phyloP scores from a whole-genome alignment of 2,329 filamentous ascomycete species.

The Ceratocystis diversiconidia region DNA sequence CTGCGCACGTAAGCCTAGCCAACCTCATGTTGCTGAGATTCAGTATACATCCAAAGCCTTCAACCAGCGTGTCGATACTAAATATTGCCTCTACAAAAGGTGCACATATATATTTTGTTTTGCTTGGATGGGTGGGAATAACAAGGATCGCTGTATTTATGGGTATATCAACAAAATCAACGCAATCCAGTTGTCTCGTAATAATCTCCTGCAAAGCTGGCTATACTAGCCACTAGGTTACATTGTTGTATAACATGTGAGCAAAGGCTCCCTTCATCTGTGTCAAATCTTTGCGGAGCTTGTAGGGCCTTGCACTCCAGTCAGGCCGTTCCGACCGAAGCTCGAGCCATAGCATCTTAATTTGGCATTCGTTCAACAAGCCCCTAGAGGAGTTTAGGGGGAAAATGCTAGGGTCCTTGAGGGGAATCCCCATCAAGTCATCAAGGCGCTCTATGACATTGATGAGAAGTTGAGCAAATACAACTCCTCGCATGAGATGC shows the following conservation, averaged over 20 bases:
- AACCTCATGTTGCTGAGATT: no score
- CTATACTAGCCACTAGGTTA: no score
- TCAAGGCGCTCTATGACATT: slow-evolving; percentile 23
- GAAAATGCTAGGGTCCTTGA: slow-evolving; percentile 2
- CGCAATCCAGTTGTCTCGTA: no score
- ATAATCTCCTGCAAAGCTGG: no score
- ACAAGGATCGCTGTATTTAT: no score
- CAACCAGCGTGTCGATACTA: no score
- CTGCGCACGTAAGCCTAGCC: no score
- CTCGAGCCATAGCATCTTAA: slow-evolving; percentile 14
- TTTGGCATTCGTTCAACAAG: slow-evolving; percentile 5
- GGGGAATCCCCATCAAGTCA: slow-evolving; percentile 22
- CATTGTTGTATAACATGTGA: not conserved
- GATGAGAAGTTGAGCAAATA: slow-evolving; percentile 23
- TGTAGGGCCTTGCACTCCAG: slow-evolving; percentile 15
- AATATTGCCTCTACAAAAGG: no score
- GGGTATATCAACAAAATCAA: no score
- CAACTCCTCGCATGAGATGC: slow-evolving; percentile 21
- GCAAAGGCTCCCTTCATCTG: not conserved
- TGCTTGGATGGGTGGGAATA: no score
- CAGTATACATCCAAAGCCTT: no score
- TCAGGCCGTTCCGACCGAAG: slow-evolving; percentile 1
- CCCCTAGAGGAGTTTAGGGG: not conserved
- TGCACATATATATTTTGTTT: no score
- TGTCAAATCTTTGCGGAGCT: not conserved